Percentiles rank a stretch among this genome's conserved stretches.
Conservation (phyloP, 192 early-diverging fungal genomes). For the Lobulomyces angularis region DNA sequence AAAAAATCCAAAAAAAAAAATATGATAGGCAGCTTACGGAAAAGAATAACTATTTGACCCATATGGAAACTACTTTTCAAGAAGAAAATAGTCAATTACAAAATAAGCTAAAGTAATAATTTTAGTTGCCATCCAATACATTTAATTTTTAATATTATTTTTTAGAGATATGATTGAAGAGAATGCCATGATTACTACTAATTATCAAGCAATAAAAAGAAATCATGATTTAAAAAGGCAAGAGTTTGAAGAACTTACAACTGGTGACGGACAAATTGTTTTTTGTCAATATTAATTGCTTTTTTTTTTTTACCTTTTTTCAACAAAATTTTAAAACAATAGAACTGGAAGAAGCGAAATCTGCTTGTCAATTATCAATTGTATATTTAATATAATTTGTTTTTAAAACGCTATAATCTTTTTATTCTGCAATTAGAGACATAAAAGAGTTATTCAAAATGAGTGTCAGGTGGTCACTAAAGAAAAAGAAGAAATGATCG, state of each 20-base stretch:
- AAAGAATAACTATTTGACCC: slow-evolving; percentile 27
- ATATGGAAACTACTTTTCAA: slow-evolving; percentile 21
- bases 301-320: no score
- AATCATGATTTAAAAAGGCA: slow-evolving; percentile 38
- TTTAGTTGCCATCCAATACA: neutral
- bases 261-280: no score
- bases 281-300: no score
- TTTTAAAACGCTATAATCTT: neutral
- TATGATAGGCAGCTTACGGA: slow-evolving; percentile 21
- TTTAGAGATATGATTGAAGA: slow-evolving; percentile 39
- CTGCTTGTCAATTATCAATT: slow-evolving; percentile 37
- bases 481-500: slow-evolving; percentile 30
- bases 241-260: slow-evolving; percentile 37
- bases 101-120: slow-evolving; percentile 21
- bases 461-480: slow-evolving; percentile 25
- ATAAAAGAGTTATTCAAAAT: slow-evolving; percentile 31
- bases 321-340: no score
- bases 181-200: slow-evolving; percentile 35
- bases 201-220: slow-evolving; percentile 43
- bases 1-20: no score
- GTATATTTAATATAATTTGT: slow-evolving; percentile 7
- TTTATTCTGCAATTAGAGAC: slow-evolving; percentile 17
- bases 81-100: slow-evolving; percentile 38
- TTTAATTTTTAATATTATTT: neutral
- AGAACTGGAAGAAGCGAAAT: slow-evolving; percentile 46